Conservation (phyloP, 331 rosid species). For the Ulmus americana region DNA sequence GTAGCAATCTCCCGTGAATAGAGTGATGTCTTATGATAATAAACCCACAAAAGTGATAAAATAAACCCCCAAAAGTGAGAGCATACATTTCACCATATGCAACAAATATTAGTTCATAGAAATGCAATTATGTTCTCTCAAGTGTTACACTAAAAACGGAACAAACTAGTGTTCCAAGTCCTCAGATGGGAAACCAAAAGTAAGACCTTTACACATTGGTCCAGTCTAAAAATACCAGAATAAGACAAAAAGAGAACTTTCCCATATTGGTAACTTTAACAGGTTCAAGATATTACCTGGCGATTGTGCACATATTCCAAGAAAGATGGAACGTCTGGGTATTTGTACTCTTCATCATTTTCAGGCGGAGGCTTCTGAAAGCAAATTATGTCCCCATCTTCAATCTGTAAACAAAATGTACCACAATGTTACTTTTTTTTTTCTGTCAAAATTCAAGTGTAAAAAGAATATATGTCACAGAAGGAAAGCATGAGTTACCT, state of each 20-base stretch:
- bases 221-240: neutral
- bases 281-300: conserved; percentile 39
- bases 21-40: too few relatives aligned
- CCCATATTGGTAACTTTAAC: neutral
- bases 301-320: conserved; percentile 83
- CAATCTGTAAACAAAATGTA: conserved; percentile 47
- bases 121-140: neutral
- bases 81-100: too few relatives aligned
- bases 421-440: neutral
- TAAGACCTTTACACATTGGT: too few relatives aligned
- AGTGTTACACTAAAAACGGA: neutral
- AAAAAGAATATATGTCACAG: neutral
- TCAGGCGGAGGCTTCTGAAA: conserved; percentile 51
- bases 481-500: conserved; percentile 18
- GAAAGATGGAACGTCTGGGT: conserved; percentile 69
- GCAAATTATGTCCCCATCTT: conserved; percentile 89
- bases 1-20: too few relatives aligned
- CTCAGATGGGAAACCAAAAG: too few relatives aligned
- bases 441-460: neutral
- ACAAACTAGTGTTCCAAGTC: neutral
- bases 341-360: conserved; percentile 42
- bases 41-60: too few relatives aligned
- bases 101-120: too few relatives aligned
- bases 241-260: neutral
- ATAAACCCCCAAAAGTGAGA: too few relatives aligned